Base-by-base conservation (phyloP, 768 basidiomycete species). In the Candolleomyces eurysporus region DNA sequence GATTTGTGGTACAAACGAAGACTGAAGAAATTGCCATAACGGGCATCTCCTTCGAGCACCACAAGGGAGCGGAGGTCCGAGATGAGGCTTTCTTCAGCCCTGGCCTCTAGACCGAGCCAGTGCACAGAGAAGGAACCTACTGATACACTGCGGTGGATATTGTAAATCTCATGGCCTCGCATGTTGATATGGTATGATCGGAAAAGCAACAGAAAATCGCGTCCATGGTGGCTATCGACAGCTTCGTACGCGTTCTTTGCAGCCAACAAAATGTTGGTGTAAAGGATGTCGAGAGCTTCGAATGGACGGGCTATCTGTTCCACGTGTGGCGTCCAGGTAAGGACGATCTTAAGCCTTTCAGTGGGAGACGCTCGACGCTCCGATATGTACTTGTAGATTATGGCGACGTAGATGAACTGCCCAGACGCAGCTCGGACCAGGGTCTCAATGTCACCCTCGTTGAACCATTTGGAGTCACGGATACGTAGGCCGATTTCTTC, bases 381-480 rank as follows among this genome's bases (percentile, higher is more conserved):
- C 9, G 31, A 17, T 13, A 59, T n/a, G 49, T 39, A 59, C 42
- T 39, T 50, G 26, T 40, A 19, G 5, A 43, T 31, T 5, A 49
- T 59, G 0, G 58, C 49, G 17, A 48, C 58, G 30, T 59, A 59
- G n/a, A 59, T 59, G 39, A 59, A 59, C 49, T 59, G 58, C 7
- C 58, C 58, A 14, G 58, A 59, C 22, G 58, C 48, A 17, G n/a
- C 32, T 14, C 19, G 26, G n/a, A 59, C 58, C 5, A 59, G 42
- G 4, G 11, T 52, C n/a, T 13, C 21, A 13, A 59, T 40, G 5
- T 26, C 49, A 2, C 50, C 21, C 19, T 50, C 36, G 2, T n/a
- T 30, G 17, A 49, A 49, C 58, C 58, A 59, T 13, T 21, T 39
- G 22, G n/a, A 48, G 10, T 21, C 7, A 43, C 32, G 7, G 32